Evolutionary conservation across 768 basidiomycete species (phyloP), one percentile per base, ranked within the genome.

Genomic region (Podaxis pistillaris): DNA sequence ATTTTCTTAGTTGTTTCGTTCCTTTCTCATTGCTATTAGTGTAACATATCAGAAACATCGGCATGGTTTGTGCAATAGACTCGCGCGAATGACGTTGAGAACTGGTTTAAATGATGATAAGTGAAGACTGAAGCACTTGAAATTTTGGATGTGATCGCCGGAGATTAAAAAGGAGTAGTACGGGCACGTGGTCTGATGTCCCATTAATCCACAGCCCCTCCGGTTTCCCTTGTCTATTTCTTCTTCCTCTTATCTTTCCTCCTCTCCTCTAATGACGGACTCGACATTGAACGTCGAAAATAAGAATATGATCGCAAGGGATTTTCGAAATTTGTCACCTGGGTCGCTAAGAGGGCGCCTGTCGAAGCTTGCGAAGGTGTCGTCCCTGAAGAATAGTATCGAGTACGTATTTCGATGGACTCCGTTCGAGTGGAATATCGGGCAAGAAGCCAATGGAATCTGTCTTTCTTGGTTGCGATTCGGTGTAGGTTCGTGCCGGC

Each of bases 401-500:
- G 81, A 90, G 90, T 91, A 73, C 67, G 86, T 81, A 58, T 65
- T 33, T 33, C 33, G 8, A 33, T 0, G 33, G 33, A 33, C 8
- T 60, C 17, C 12, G 19, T 19, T 19, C 19, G 51, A 26, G 24
- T 28, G 28, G 22, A 22, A 26, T 49, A 38, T 28, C 47, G 7
- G 37, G 40, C 22, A 28, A 26, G 26, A 44, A 52, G 55, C 44
- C 30, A 19, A 26, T 60, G 53, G 13, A 24, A 15, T 13, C 17
- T 11, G 15, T 28, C 15, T 22, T 40, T 38, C 40, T 22, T 11
- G 19, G n/a, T 28, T 33, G 19, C 19, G 28, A 7, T 36, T 57
- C 6, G 12, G 12, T 15, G 17, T 65, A 92, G 91, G 56, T 97
- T 94, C 71, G 95, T 89, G 1, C 95, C 95, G 0, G 83, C 93